A percentile compares a stretch with the other conserved stretches of the same genome.
phyloP scores from a whole-genome alignment of 163 green algal genomes.

The Prototheca wickerhamii region DNA sequence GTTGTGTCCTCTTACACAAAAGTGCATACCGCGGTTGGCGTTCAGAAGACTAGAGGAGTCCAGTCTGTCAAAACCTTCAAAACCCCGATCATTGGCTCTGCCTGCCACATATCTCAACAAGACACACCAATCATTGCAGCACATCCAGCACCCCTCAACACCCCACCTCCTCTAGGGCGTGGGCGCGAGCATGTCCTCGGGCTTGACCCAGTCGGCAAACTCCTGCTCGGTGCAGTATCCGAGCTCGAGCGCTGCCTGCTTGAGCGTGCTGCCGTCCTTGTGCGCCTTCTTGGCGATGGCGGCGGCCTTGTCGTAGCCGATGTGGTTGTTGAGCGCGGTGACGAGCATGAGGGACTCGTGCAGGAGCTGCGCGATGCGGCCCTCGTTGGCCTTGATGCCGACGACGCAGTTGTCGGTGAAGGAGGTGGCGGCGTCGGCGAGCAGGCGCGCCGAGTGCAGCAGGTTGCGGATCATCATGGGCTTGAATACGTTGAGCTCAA shows the following conservation, averaged over 20 bases:
- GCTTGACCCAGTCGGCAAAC: slow-evolving; percentile 86
- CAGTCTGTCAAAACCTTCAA: too few species aligned
- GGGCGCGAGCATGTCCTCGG: slow-evolving; percentile 81
- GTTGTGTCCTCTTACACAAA: too few species aligned
- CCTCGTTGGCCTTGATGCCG: slow-evolving; percentile 76
- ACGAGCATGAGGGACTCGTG: slow-evolving; percentile 92
- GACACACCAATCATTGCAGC: too few species aligned
- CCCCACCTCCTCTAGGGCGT: slow-evolving; percentile 6
- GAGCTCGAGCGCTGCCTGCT: slow-evolving; percentile 76
- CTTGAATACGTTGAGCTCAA: slow-evolving; percentile 98
- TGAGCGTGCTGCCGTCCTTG: slow-evolving; percentile 86
- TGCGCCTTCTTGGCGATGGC: slow-evolving; percentile 91
- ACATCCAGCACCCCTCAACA: too few species aligned
- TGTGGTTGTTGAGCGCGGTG: slow-evolving; percentile 78
- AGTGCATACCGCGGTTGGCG: too few species aligned
- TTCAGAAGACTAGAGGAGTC: too few species aligned
- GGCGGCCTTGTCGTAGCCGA: slow-evolving; percentile 94
- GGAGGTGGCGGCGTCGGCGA: slow-evolving; percentile 68
- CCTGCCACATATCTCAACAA: too few species aligned
- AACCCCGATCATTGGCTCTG: too few species aligned
- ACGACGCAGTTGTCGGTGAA: slow-evolving; percentile 80
- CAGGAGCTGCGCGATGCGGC: slow-evolving; percentile 71
- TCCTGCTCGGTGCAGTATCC: slow-evolving; percentile 64
- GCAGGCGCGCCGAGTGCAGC: slow-evolving; percentile 54
- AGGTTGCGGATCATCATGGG: slow-evolving; percentile 75